Base-by-base conservation (phyloP, 306 rosid genomes). In the Hylodesmum podocarpum region DNA sequence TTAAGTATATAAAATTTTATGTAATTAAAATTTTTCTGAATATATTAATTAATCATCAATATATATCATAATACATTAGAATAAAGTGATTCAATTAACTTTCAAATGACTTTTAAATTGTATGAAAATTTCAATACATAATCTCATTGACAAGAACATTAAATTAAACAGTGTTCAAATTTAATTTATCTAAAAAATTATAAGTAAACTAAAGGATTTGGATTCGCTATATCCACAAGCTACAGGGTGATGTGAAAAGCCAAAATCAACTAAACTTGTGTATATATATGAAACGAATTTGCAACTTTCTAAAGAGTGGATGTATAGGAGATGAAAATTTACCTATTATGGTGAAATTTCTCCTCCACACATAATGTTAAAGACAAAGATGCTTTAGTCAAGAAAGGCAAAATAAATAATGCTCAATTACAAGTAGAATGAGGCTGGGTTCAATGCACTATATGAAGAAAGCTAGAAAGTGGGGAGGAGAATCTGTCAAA, bases 391-490 rank as follows among this genome's bases (percentile, higher is more conserved):
- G 22, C 29, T 19, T 64, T 22, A 19, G 54, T 49, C 44, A 10
- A 64, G 50, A 50, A 34, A 50, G 31, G 46, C 14, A 16, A 24
- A 50, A 76, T n/a, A 50, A 36, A n/a, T 9, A 50, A 50, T 64
- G 4, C 72, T 22, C 51, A 21, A 40, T 22, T 66, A 76, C 72
- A 16, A 50, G 16, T 18, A 51, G 36, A 67, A 66, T 5, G 46
- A 31, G 27, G 9, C 15, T 15, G 27, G 49, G 46, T 79, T 61
- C 83, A 79, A 27, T 54, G 83, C 46, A 79, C 66, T 47, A 18
- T 3, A 72, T n/a, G 58, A 76, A 49, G 66, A 71, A 71, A 79
- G 49, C 4, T 27, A 27, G 57, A 72, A 71, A 61, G 21, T 37
- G 63, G 64, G 9, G 16, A 29, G 24, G 36, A 7, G 66, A 36